A percentile compares a stretch with the other conserved stretches of the same genome.
phyloP scores from a whole-genome alignment of 225 moss, liverwort and hornwort genomes.

The Ulota crispa region DNA sequence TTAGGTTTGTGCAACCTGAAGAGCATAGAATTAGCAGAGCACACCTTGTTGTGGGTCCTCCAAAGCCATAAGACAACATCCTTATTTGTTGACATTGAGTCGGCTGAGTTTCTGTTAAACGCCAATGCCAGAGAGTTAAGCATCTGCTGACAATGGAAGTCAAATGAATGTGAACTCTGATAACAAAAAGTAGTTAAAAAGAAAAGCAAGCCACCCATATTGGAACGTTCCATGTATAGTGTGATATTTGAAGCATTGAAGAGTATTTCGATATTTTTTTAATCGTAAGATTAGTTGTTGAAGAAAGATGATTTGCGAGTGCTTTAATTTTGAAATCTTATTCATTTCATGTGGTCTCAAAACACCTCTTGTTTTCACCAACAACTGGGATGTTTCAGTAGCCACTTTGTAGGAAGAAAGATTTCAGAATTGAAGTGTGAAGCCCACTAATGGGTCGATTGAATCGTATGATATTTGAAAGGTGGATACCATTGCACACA shows the following conservation, averaged over 20 bases:
- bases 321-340: background rate
- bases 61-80: constrained; percentile 86
- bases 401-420: background rate
- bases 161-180: background rate
- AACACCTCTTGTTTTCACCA: background rate
- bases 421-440: background rate
- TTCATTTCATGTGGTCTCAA: background rate
- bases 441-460: background rate
- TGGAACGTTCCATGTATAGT: background rate
- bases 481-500: background rate
- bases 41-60: constrained; percentile 90
- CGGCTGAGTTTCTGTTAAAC: constrained; percentile 43
- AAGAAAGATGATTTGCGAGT: background rate
- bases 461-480: background rate
- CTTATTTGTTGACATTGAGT: constrained; percentile 51
- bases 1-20: background rate
- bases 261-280: background rate
- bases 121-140: constrained; percentile 17
- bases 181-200: background rate
- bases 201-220: background rate
- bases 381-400: background rate
- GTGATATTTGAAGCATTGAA: background rate
- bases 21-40: background rate
- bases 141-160: background rate
- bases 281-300: background rate